Conservation (phyloP, 768 basidiomycete species). For the Daedaleopsis sinensis region DNA sequence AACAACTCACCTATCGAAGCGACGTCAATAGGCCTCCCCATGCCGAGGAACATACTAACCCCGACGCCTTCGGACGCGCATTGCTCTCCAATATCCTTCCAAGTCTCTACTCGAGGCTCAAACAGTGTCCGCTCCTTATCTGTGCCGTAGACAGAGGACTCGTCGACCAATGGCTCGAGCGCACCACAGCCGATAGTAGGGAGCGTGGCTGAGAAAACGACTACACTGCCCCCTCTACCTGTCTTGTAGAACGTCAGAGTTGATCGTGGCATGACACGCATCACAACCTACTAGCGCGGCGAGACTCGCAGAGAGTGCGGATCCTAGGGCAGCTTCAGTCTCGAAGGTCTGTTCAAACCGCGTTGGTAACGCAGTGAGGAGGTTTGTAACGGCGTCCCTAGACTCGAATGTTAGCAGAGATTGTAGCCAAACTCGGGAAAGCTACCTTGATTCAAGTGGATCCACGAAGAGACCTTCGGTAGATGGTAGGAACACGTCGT, state of each 20-base stretch:
- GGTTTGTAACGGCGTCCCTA: constrained; percentile 60
- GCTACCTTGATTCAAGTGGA: constrained; percentile 67
- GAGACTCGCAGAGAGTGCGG: constrained; percentile 71
- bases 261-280: background rate
- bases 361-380: constrained; percentile 66
- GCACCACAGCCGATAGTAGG: constrained; percentile 77
- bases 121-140: constrained; percentile 88
- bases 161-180: constrained; percentile 57
- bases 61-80: constrained; percentile 90
- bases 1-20: constrained; percentile 73
- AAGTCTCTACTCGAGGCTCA: constrained; percentile 72
- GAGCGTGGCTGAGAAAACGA: constrained; percentile 69
- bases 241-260: constrained; percentile 41
- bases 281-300: constrained; percentile 46
- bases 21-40: constrained; percentile 78
- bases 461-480: constrained; percentile 75
- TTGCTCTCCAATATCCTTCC: constrained; percentile 85
- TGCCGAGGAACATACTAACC: constrained; percentile 86
- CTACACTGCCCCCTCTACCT: constrained; percentile 76
- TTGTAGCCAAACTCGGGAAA: background rate
- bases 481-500: constrained; percentile 90
- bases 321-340: constrained; percentile 72
- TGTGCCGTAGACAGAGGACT: constrained; percentile 74
- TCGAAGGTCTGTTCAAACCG: constrained; percentile 55
- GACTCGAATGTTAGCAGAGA: background rate